Evolutionary conservation across 805 yeast genomes (phyloP), one percentile per base, ranked within the genome.

Genomic region (Phaffomyces thermotolerans): DNA sequence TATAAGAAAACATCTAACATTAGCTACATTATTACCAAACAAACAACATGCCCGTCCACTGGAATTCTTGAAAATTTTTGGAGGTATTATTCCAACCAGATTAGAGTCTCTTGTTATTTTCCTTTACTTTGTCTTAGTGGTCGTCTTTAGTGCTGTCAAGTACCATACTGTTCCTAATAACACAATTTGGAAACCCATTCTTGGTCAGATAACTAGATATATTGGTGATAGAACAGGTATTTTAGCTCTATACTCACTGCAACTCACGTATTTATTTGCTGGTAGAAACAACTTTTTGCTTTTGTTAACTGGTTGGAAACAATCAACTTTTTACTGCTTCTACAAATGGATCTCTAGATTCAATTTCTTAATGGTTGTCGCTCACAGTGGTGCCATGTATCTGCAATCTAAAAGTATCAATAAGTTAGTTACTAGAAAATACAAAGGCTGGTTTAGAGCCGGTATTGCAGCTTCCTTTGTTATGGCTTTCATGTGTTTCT

Each of bases 281-380:
- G 84, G 88, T 10, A 68, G 95, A 54, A 86, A 84, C 63, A 86
- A 82, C 61, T 70, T 86, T 39, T 62, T 84, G 48, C 71, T 75
- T 46, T 68, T 65, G 62, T 44, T 80, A 14, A 78, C 91, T 0
- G 86, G 88, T 9, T 74, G 87, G 76, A 67, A 78, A 8, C 80
- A 75, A 51, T 68, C 81, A 14, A 72, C 84, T 4, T 83, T 84
- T 61, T 68, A 79, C 50, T 63, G 71, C 27, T 75, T 76, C 56
- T 96, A 88, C 63, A 80, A 76, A 58, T 81, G 81, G 80, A 56
- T 71, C 29, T 77, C 80, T 4, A 63, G 83, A 49, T 52, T 71
- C 65, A 37, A 62, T 65, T 47, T 71, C 47, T 13, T 54, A 3
- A 13, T 56, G 27, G 18, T 42, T 8, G 37, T 57, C 14, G 45